Percentiles rank a stretch among this genome's conserved stretches.
Conservation (phyloP, 805 yeast species). For the Yarrowia sp. region DNA sequence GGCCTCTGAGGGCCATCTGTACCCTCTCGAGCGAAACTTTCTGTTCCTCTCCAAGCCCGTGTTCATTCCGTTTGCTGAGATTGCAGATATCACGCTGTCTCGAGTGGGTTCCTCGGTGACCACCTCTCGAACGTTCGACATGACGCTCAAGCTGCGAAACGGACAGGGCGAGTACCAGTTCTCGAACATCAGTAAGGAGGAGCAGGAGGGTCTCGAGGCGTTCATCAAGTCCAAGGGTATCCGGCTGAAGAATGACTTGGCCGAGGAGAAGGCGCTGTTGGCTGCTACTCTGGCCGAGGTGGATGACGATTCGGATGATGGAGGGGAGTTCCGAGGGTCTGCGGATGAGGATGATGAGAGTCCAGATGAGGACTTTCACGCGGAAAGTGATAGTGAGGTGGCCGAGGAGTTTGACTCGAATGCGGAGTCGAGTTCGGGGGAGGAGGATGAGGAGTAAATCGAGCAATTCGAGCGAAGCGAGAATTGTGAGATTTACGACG, state of each 20-base stretch:
- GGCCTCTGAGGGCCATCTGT: slow-evolving; percentile 93
- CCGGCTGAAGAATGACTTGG: slow-evolving; percentile 85
- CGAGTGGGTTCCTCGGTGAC: slow-evolving; percentile 82
- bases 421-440: slow-evolving; percentile 51
- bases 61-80: slow-evolving; percentile 85
- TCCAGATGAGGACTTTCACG: slow-evolving; percentile 83
- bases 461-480: slow-evolving; percentile 5
- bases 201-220: slow-evolving; percentile 78
- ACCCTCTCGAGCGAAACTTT: slow-evolving; percentile 90
- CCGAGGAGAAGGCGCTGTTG: slow-evolving; percentile 80
- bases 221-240: slow-evolving; percentile 80
- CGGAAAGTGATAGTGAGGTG: slow-evolving; percentile 65
- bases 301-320: slow-evolving; percentile 60
- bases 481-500: not conserved
- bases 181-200: slow-evolving; percentile 89
- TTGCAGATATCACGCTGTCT: slow-evolving; percentile 77
- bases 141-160: slow-evolving; percentile 75
- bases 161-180: slow-evolving; percentile 77
- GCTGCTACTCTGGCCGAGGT: slow-evolving; percentile 72
- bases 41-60: slow-evolving; percentile 92
- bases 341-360: slow-evolving; percentile 79
- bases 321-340: slow-evolving; percentile 60
- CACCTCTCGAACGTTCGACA: slow-evolving; percentile 88
- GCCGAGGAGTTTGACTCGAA: slow-evolving; percentile 88
- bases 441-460: slow-evolving; percentile 42